Evolutionary conservation across 2,329 filamentous ascomycete species (phyloP).

Genomic region (Talaromyces atroroseus): DNA sequence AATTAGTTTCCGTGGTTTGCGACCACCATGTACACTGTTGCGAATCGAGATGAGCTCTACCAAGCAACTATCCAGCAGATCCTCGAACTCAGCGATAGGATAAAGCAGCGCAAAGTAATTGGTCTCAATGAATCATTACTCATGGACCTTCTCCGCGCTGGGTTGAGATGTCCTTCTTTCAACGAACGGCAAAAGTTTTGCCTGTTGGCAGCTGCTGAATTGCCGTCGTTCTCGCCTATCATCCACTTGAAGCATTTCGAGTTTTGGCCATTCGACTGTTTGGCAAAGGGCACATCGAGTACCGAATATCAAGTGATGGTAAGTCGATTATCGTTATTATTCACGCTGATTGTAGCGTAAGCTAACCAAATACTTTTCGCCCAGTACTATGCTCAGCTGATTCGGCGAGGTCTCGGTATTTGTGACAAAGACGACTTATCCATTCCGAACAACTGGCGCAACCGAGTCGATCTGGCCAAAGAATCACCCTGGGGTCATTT

Average conservation of each 20-base stretch:
- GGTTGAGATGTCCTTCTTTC: slow-evolving; percentile 39
- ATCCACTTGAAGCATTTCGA: slow-evolving; percentile 22
- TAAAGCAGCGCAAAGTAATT: slow-evolving; percentile 41
- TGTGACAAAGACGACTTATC: slow-evolving; percentile 2
- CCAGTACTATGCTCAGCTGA: slow-evolving; percentile 24
- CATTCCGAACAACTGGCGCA: slow-evolving; percentile 9
- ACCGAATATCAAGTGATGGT: slow-evolving; percentile 23
- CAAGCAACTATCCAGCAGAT: slow-evolving; percentile 51
- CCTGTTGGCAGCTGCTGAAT: slow-evolving; percentile 25
- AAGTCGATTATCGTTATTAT: slow-evolving; percentile 12
- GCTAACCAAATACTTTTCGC: background rate
- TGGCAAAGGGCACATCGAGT: slow-evolving; percentile 23
- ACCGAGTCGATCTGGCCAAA: background rate
- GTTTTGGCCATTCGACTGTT: slow-evolving; percentile 38
- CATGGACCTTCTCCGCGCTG: slow-evolving; percentile 35
- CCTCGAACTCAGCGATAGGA: slow-evolving; percentile 61
- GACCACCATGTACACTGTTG: slow-evolving; percentile 40
- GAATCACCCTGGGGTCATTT: slow-evolving; percentile 24
- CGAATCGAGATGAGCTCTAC: slow-evolving; percentile 44
- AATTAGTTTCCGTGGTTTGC: slow-evolving; percentile 48
- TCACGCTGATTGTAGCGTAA: background rate
- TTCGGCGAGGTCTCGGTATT: slow-evolving; percentile 18
- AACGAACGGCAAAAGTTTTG: slow-evolving; percentile 40
- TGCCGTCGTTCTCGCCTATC: slow-evolving; percentile 17
- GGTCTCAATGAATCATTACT: slow-evolving; percentile 37